phyloP scores from a whole-genome alignment of 208 protist species.

The Wallacemonas sp. region DNA sequence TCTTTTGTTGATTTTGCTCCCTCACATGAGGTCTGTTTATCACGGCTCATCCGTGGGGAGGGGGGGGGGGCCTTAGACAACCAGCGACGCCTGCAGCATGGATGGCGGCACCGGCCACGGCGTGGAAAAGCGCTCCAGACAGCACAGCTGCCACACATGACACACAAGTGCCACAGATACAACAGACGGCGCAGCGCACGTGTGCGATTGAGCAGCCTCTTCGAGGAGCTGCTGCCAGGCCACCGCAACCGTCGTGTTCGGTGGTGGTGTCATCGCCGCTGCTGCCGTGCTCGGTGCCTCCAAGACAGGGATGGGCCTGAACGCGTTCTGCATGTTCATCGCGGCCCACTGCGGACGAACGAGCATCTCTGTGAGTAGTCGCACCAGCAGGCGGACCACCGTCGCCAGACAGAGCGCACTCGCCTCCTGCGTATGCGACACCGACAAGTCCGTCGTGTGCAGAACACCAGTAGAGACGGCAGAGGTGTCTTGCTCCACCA shows the following conservation, averaged over 20 bases:
- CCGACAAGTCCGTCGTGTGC: too few relatives aligned
- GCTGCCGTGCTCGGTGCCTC: background rate
- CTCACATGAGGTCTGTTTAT: too few relatives aligned
- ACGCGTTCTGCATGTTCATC: conserved; percentile 20
- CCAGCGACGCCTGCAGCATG: background rate
- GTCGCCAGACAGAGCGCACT: conserved; percentile 7
- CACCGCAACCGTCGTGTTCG: background rate
- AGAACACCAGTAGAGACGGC: too few relatives aligned
- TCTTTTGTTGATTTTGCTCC: background rate
- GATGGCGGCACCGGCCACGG: conserved; percentile 1
- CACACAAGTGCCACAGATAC: background rate
- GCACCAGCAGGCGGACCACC: conserved; percentile 22
- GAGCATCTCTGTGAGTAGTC: conserved; percentile 29
- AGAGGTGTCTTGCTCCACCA: background rate
- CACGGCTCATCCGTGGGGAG: too few relatives aligned
- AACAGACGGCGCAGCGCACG: too few relatives aligned
- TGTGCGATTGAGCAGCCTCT: too few relatives aligned
- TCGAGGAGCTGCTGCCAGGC: too few relatives aligned
- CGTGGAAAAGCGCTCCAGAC: conserved; percentile 5
- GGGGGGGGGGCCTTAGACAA: background rate
- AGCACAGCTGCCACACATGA: background rate
- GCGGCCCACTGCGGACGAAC: conserved; percentile 33
- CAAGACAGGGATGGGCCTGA: conserved; percentile 25
- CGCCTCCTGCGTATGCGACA: too few relatives aligned
- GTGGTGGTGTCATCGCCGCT: too few relatives aligned